Percentiles rank a stretch among this genome's conserved stretches.
Evolutionary conservation across 768 basidiomycete genomes (phyloP).

Genomic region (Termitomyces sp.): DNA sequence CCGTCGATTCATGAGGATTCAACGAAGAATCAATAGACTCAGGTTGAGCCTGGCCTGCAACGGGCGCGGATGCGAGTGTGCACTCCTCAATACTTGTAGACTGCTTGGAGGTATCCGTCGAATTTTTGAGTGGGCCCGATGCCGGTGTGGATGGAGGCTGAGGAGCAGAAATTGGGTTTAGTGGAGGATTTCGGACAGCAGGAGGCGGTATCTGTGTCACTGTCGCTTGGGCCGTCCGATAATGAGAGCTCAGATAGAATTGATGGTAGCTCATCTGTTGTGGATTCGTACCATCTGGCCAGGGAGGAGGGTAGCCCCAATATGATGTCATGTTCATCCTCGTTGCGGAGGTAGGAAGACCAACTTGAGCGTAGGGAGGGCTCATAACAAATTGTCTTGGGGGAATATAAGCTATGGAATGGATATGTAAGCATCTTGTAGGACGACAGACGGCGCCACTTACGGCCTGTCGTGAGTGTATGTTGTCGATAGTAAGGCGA

Average conservation of each 20-base stretch:
- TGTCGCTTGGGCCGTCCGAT: conserved; percentile 21
- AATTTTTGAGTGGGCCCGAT: conserved; percentile 1
- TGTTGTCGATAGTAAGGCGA: conserved; percentile 67
- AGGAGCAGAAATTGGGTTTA: neutral
- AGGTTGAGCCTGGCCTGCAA: neutral
- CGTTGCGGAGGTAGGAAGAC: conserved; percentile 50
- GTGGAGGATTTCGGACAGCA: conserved; percentile 1
- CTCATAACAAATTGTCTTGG: conserved; percentile 34
- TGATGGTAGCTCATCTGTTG: conserved; percentile 30
- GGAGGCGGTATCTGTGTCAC: conserved; percentile 14
- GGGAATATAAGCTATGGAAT: conserved; percentile 33
- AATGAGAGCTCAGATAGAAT: conserved; percentile 40
- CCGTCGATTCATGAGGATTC: conserved; percentile 14
- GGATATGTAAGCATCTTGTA: neutral
- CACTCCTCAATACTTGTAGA: neutral
- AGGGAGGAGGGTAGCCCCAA: conserved; percentile 36
- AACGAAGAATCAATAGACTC: conserved; percentile 21
- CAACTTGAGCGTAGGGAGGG: conserved; percentile 36
- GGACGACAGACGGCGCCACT: conserved; percentile 10
- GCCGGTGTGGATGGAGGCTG: conserved; percentile 1
- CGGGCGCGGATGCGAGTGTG: neutral
- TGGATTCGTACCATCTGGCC: conserved; percentile 28
- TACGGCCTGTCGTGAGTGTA: conserved; percentile 40
- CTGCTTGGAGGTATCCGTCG: neutral
- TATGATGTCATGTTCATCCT: conserved; percentile 34